Evolutionary conservation across 2,329 filamentous ascomycete species (phyloP), one percentile per base, ranked within the genome.

Genomic region (Cordyceps fumosorosea): DNA sequence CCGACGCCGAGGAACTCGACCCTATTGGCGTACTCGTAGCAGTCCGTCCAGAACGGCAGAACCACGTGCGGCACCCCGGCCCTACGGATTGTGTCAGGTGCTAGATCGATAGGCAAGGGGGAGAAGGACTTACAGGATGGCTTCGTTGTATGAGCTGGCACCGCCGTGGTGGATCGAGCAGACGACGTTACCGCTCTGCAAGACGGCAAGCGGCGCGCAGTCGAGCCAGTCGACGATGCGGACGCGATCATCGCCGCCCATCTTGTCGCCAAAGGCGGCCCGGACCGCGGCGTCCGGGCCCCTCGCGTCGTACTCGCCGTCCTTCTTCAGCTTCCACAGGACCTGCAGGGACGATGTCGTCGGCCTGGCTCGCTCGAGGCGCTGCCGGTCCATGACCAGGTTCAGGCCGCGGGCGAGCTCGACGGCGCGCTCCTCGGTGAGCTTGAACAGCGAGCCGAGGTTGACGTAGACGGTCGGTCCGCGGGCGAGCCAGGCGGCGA

Each of bases 401-500:
- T 69, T 69, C 3, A 82, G 44, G 0, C 75, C 75, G 0, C 48
- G 53, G 0, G 76, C 75, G 37, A 82, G 73, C 37, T 78, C 74
- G 8, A 69, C 54, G 0, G 76, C 77, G 53, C 76, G 71, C 0
- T 71, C 67, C 3, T 73, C 67, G 0, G 70, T 66, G 4, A 73
- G 67, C 0, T 65, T 66, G 53, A 71, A 68, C 3, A 75, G 70
- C 0, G 78, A 78, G 0, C 81, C 81, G 1, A 83, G 68, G 63
- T 80, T 81, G 40, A 83, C 72, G n/a, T 80, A 73, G 0, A 84
- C 68, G 0, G 79, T 82, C 2, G 78, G 77, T 0, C 70, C 70
- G 3, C 69, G 66, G 0, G 67, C 64, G 3, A 83, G 70, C 81
- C 81, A 83, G 1, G 51, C 50, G 1, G 69, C 67, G 10, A 83